Evolutionary conservation across 192 early-diverging fungal species (phyloP), one percentile per base, ranked within the genome.

Genomic region (Phlyctochytrium bullatum): DNA sequence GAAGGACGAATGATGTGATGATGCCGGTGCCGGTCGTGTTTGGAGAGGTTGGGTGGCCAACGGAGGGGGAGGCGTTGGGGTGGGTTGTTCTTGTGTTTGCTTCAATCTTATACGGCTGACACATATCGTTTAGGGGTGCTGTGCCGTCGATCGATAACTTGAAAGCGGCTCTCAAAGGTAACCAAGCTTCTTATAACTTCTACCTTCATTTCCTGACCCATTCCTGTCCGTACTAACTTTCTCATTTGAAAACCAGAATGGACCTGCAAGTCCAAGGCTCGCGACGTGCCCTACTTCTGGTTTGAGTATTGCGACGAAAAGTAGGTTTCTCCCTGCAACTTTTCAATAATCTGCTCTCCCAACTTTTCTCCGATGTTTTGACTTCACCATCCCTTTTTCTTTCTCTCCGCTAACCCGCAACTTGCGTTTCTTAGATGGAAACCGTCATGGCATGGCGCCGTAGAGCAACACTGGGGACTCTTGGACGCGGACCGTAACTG

Each of bases 21-120:
- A n/a, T n/a, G n/a, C n/a, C 40, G 40, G 10, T 47, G 10, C 40
- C 40, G 20, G 20, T 57, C 54, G 54, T 57, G 54, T 28, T 57
- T 28, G 54, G 54, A 25, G 54, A 57, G 54, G 27, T 57, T 57
- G 54, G 54, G 27, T 57, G 54, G 54, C 54, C 54, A 10, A 57
- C 54, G 12, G 20, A 10, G 12, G 54, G 54, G 27, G 54, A 57
- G 12, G 10, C 12, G 6, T 6, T 28, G 20, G 54, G 54, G 54
- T 57, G 27, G 25, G 20, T 14, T 25, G 20, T 25, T 28, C 12
- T 57, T 20, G 20, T 57, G 10, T 14, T 28, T 28, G 4, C 20
- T 57, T 10, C 54, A 57, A 10, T 27, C 6, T 6, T 10, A 14
- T 57, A 28, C 16, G 25, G 6, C 27, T 10, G 20, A 57, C 10